These are phyloP conservation scores for Cyberlindnera bimundalis DNA, from an alignment of 805 yeast genomes.

Conservation along the genomic window DNA sequence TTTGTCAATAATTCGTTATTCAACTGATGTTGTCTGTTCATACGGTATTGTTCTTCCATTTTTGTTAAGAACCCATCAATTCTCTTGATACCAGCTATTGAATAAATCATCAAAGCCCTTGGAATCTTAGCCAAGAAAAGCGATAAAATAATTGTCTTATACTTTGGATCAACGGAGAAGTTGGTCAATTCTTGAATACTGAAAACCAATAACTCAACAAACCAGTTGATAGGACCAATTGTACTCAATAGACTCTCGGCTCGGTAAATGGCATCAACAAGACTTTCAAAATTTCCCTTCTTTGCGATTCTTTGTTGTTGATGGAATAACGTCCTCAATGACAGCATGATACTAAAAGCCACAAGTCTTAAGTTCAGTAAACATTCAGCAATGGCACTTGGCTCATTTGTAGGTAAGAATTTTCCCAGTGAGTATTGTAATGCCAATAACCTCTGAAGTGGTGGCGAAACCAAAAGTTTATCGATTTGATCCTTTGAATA, in stretches of 20 bases:
- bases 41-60: constrained; percentile 19
- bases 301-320: constrained; percentile 59
- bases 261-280: constrained; percentile 52
- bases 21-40: constrained; percentile 26
- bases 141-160: constrained; percentile 48
- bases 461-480: constrained; percentile 69
- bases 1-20: constrained; percentile 54
- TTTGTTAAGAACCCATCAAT: constrained; percentile 33
- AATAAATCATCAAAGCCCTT: constrained; percentile 60
- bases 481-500: constrained; percentile 73
- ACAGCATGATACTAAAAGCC: constrained; percentile 65
- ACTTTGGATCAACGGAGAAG: constrained; percentile 26
- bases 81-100: constrained; percentile 62
- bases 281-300: constrained; percentile 36
- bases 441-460: constrained; percentile 68
- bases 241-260: constrained; percentile 61
- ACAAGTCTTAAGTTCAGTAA: constrained; percentile 66
- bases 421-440: constrained; percentile 67
- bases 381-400: constrained; percentile 39
- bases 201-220: constrained; percentile 70
- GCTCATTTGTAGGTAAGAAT: constrained; percentile 18
- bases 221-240: constrained; percentile 84
- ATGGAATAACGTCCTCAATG: constrained; percentile 56
- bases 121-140: constrained; percentile 67
- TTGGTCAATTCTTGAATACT: constrained; percentile 70